Base-by-base conservation (phyloP, 192 early-diverging fungal species). In the Mortierella antarctica region DNA sequence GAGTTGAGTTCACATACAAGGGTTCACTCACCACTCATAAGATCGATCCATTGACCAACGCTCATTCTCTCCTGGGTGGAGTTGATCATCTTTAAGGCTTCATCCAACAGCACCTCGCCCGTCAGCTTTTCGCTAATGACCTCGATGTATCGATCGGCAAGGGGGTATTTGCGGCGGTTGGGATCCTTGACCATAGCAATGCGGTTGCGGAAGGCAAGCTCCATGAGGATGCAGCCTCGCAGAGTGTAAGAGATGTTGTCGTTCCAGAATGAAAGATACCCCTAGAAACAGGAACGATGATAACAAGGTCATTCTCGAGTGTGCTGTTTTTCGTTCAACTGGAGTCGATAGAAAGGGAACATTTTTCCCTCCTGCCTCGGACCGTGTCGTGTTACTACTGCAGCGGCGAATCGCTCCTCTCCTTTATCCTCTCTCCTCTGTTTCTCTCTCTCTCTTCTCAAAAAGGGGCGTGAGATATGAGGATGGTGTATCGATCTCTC, bases 181-280 rank as follows among this genome's bases (percentile, higher is more conserved):
- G 94, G 85, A 63, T 97, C 96, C 76, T 95, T 96, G 39, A 92
- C 84, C 74, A 95, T 95, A 12, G 90, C 90, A 68, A 99, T 94
- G 18, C 97, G 90, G 48, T 92, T 91, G 15, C 97, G 91, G 62
- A 99, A 90, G 8, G 97, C 97, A 9, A 99, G 87, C 85, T 99
- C 97, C 88, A 98, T 96, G 46, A 99, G 86, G 75, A 99, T 99
- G 67, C 93, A 94, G 14, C 96, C 97, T 69, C 97, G 89, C 17
- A 99, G 83, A 2, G 96, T 94, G 85, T 99, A 99, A 21, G 95
- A 97, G 62, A 99, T 95, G 82, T 95, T 96, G 85, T 99, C 97
- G 84, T 99, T 99, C 97, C 97, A 99, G 82, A 99, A 99, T 31
- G 96, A 97, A 48, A 99, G 89, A 70, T 97, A 96, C 2, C 97